Evolutionary conservation across 2,329 filamentous ascomycete species (phyloP).

Genomic region (Aspergillus sp.): DNA sequence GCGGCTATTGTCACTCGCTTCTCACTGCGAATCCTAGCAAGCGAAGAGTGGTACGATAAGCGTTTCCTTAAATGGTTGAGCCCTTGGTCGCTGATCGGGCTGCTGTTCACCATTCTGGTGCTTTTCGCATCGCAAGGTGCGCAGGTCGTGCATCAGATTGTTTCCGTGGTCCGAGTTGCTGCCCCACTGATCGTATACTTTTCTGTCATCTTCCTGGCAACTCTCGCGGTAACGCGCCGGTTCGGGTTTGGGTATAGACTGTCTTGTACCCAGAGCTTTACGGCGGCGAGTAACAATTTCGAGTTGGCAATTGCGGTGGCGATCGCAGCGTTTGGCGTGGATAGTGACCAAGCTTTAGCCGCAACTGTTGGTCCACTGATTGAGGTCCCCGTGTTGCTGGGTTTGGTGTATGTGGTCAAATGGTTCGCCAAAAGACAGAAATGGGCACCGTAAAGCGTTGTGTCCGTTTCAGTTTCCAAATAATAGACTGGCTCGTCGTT

Average conservation of each 20-base stretch:
- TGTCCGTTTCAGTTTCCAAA: neutral
- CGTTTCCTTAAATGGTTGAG: slow-evolving; percentile 69
- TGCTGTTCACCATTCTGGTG: slow-evolving; percentile 84
- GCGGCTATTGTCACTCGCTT: slow-evolving; percentile 77
- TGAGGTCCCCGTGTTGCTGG: slow-evolving; percentile 79
- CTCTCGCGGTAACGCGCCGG: slow-evolving; percentile 61
- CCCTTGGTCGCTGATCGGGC: slow-evolving; percentile 76
- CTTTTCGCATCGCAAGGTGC: slow-evolving; percentile 80
- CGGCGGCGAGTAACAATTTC: slow-evolving; percentile 89
- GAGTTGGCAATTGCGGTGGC: slow-evolving; percentile 88
- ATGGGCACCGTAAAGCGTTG: slow-evolving; percentile 19
- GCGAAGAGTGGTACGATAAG: slow-evolving; percentile 63
- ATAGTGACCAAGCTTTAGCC: slow-evolving; percentile 78
- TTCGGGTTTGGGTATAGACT: slow-evolving; percentile 74
- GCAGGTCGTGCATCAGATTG: slow-evolving; percentile 78
- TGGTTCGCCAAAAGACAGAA: slow-evolving; percentile 27
- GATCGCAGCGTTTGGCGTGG: slow-evolving; percentile 73
- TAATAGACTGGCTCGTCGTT: neutral
- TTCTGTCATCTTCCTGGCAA: slow-evolving; percentile 68
- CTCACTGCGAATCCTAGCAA: slow-evolving; percentile 54
- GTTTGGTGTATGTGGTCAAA: slow-evolving; percentile 70
- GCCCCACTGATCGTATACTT: slow-evolving; percentile 85
- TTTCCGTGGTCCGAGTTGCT: slow-evolving; percentile 76
- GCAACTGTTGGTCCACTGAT: slow-evolving; percentile 82
- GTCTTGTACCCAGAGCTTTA: slow-evolving; percentile 77